Evolutionary conservation across 768 basidiomycete species (phyloP), one percentile per base, ranked within the genome.

Genomic region (Macrolepiota dolichaula): DNA sequence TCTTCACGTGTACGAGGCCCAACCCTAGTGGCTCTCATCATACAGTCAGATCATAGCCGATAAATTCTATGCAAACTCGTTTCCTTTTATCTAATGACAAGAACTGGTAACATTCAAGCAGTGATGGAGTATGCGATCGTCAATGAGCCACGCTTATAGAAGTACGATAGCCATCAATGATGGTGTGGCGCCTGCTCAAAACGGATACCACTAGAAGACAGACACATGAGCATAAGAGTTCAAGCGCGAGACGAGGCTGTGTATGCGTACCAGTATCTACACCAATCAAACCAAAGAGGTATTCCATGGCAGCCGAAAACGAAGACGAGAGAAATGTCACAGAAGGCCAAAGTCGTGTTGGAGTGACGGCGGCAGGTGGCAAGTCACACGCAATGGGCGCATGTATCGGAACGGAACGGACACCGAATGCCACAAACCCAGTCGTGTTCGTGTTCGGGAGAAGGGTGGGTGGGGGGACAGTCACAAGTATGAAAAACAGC

Each of bases 161-260:
- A 42, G 32, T 22, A 27, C 32, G 32, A 32, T 25, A 25, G 22
- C 47, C 73, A 73, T 80, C 72, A 77, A 73, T 91, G 87, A 65
- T 92, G 87, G 70, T 93, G 88, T 44, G 83, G 89, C 22, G 83
- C 87, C 73, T 94, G 92, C 73, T 96, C 90, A 70, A 93, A 97
- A 55, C 88, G 91, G 56, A 96, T 82, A 49, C 96, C 95, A 67
- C 96, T 96, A 67, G 55, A 37, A 65, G 35, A 59, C 63, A 57
- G 47, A 46, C 57, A 70, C 17, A 59, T 40, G 49, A 59, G 62
- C 64, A 61, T 65, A 62, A 50, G n/a, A 58, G 65, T 50, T 38
- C n/a, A 27, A 57, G 44, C 44, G 22, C 13, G 22, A 55, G 17
- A 19, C 19, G 47, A 61, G 59, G 15, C 25, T 55, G 55, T 36